Evolutionary conservation across 768 basidiomycete genomes (phyloP), one percentile per base, ranked within the genome.

Genomic region (Rhodotorula paludigena): DNA sequence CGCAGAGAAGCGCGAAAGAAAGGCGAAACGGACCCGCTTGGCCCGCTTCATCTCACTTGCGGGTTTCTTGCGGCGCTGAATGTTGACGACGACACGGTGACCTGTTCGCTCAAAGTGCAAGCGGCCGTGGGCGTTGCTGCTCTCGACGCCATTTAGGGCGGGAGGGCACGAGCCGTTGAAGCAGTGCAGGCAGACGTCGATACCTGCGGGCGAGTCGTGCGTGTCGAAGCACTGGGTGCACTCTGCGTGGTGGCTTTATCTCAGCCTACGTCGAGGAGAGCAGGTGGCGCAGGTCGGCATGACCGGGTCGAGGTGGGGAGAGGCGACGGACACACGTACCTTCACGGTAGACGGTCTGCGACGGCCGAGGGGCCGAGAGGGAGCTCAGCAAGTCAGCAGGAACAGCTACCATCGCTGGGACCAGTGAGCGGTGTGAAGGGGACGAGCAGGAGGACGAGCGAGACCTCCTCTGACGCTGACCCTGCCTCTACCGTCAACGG

Each of bases 181-280:
- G 81, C 94, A 99, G 32, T 78, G 78, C 61, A 99, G 81, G 78
- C 94, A 99, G 59, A 97, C 88, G 73, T 96, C 89, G 68, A 96
- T 80, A 11, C 94, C 94, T 20, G 81, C 78, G 0, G 86, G 82
- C 6, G 80, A 79, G 76, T 92, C 91, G 88, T 92, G 73, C n/a
- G 57, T 85, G 78, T 97, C 93, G 77, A 97, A 99, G 76, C 94
- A 99, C 66, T 93, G 92, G 0, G 93, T 96, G 76, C 94, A 99
- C 78, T 98, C 93, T 79, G 96, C 91, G 45, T 2, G 30, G 5
- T 6, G 7, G 7, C 1, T 25, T 14, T 1, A 2, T 2, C 28
- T 49, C 48, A 49, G 48, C 48, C 10, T 16, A 8, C 12, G 32
- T n/a, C 11, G 8, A 18, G 10, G 52, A 15, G 36, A 28, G 16